Percentiles rank a stretch among this genome's conserved stretches.
phyloP scores from a whole-genome alignment of 2,329 filamentous ascomycete genomes.

The Alternaria metachromatica region DNA sequence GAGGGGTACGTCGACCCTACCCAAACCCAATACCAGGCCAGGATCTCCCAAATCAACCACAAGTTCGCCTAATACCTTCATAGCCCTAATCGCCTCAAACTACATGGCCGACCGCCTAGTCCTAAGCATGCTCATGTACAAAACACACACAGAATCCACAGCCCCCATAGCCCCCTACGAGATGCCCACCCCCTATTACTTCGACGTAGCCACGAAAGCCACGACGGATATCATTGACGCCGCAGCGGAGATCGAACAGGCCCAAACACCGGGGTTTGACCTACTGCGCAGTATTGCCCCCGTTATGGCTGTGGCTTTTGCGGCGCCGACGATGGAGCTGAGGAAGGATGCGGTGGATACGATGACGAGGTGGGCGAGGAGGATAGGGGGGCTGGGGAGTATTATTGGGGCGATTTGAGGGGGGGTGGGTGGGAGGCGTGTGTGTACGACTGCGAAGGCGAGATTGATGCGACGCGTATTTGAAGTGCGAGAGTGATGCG shows the following conservation, averaged over 20 bases:
- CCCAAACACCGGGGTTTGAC: not conserved
- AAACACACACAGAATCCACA: constrained; percentile 6
- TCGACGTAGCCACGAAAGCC: not conserved
- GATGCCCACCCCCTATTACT: not conserved
- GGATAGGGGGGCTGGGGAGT: constrained; percentile 10
- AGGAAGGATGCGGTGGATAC: constrained; percentile 23
- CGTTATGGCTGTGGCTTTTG: constrained; percentile 27
- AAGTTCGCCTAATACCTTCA: not conserved
- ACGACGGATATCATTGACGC: not conserved
- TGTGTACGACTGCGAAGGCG: not conserved
- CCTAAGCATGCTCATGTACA: constrained; percentile 15
- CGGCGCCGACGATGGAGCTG: constrained; percentile 25
- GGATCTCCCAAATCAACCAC: not conserved
- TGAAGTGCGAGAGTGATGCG: not conserved
- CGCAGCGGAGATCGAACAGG: not conserved
- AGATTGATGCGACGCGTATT: not conserved
- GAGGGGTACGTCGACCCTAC: not conserved
- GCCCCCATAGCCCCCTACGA: constrained; percentile 8
- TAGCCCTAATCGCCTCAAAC: constrained; percentile 7
- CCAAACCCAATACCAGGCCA: not conserved
- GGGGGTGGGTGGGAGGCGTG: not conserved
- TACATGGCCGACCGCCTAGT: constrained; percentile 4
- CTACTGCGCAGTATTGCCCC: constrained; percentile 16
- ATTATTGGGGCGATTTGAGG: not conserved
- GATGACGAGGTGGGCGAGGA: constrained; percentile 33